Base-by-base conservation (phyloP, 495 filamentous ascomycete species). In the Sordaria brevicollis region DNA sequence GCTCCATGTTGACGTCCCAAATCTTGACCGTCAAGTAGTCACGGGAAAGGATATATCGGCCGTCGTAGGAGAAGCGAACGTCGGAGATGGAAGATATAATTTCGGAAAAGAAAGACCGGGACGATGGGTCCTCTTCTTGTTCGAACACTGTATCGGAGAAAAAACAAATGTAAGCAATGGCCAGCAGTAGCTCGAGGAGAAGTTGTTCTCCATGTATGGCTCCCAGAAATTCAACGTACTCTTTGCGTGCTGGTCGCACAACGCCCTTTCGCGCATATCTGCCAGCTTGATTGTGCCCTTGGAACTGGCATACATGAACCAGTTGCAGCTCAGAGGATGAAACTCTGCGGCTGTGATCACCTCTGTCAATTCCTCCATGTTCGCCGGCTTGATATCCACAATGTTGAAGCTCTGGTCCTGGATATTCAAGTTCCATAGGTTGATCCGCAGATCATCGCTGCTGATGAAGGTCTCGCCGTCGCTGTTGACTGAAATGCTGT, bases 361-460 rank as follows among this genome's bases (percentile, higher is more conserved):
- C 80, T 99, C 95, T 2, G 95, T 99, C 72, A 99, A 85, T 83
- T 99, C 95, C 80, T 99, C 95, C 95, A 99, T 99, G 80, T 99
- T 99, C 11, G 95, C 95, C 1, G 95, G 95, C 79, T 99, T 99
- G 81, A 99, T 99, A 80, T 99, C 95, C 71, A 99, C 95, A 77
- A 99, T 99, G 83, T 99, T 99, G 87, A 99, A 99, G 85, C 95
- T 98, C 81, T 98, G 94, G 72, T 98, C 95, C 81, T 99, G 96
- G 68, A 99, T 98, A 80, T 99, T 97, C 74, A 98, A 83, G 74
- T 99, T 98, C 95, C 95, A 99, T 65, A 99, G 84, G 83, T 99
- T 99, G 84, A 99, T 95, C 38, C 95, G 90, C 67, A 99, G 83
- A 78, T 99, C 95, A 77, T 99, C 95, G 78, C 94, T 97, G 81